These are phyloP conservation scores for Colletotrichum endophyticum DNA, from an alignment of 2,329 filamentous ascomycete species.

Conservation along the genomic window DNA sequence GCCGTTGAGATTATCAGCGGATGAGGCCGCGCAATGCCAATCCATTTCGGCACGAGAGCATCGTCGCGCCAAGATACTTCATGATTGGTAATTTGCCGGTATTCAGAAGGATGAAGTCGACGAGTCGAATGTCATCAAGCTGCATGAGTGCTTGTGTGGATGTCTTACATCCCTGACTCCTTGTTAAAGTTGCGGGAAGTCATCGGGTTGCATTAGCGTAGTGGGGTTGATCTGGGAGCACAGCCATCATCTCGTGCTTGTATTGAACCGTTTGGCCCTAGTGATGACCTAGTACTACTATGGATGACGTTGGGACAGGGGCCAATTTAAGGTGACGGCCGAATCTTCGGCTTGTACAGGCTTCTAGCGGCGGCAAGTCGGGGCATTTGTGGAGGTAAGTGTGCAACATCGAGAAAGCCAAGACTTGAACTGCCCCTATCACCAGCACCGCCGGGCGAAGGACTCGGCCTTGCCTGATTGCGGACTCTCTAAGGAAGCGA, in stretches of 20 bases:
- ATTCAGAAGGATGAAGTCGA: background rate
- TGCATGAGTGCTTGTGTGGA: background rate
- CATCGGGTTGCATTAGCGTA: background rate
- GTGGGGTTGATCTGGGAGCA: background rate
- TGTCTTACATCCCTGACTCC: background rate
- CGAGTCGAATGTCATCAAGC: background rate
- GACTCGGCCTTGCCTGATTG: background rate
- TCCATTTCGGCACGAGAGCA: background rate
- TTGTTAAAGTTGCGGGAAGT: background rate
- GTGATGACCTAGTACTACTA: background rate
- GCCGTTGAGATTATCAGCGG: background rate
- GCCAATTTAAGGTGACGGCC: background rate
- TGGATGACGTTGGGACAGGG: background rate
- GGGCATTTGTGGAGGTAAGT: background rate
- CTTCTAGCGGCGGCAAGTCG: background rate
- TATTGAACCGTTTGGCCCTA: background rate
- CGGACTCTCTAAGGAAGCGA: background rate
- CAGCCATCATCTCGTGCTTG: background rate
- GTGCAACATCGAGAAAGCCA: background rate
- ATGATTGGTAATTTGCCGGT: background rate
- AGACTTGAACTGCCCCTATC: background rate
- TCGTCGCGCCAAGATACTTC: background rate
- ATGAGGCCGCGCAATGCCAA: background rate
- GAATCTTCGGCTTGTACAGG: background rate
- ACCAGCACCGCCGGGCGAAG: background rate